Percentiles rank a stretch among this genome's conserved stretches.
Conservation (phyloP, 2,329 filamentous ascomycete species). For the Simplicillium aogashimaense region DNA sequence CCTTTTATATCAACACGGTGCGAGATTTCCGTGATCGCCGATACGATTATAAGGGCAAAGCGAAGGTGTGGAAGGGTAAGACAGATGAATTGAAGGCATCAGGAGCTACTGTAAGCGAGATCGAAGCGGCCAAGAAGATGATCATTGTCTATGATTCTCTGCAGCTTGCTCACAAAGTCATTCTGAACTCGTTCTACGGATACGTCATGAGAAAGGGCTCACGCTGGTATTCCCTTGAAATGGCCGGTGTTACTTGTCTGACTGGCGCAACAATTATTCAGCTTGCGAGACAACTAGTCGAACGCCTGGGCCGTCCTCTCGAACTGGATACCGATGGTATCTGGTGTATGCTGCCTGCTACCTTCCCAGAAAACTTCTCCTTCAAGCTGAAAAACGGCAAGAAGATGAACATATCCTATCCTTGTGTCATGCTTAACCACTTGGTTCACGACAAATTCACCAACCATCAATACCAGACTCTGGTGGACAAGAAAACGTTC, state of each 20-base stretch:
- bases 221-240: slow-evolving; percentile 98
- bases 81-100: slow-evolving; percentile 76
- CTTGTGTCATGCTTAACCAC: slow-evolving; percentile 98
- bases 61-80: slow-evolving; percentile 98
- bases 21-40: slow-evolving; percentile 91
- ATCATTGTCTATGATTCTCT: slow-evolving; percentile 91
- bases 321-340: slow-evolving; percentile 98
- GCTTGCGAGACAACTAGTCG: slow-evolving; percentile 85
- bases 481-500: slow-evolving; percentile 69
- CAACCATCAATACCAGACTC: slow-evolving; percentile 92
- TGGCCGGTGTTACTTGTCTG: slow-evolving; percentile 96
- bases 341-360: slow-evolving; percentile 96
- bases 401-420: slow-evolving; percentile 93
- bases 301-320: slow-evolving; percentile 82
- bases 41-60: slow-evolving; percentile 97
- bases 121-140: slow-evolving; percentile 98
- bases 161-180: slow-evolving; percentile 96
- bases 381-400: slow-evolving; percentile 95
- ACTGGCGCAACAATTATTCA: slow-evolving; percentile 97
- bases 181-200: slow-evolving; percentile 97
- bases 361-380: slow-evolving; percentile 90
- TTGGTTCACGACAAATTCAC: slow-evolving; percentile 91
- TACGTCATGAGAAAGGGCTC: slow-evolving; percentile 99
- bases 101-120: slow-evolving; percentile 63
- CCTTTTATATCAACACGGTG: slow-evolving; percentile 96